Evolutionary conservation across 139 green algal genomes (phyloP).

Genomic region (Volvox africanus): DNA sequence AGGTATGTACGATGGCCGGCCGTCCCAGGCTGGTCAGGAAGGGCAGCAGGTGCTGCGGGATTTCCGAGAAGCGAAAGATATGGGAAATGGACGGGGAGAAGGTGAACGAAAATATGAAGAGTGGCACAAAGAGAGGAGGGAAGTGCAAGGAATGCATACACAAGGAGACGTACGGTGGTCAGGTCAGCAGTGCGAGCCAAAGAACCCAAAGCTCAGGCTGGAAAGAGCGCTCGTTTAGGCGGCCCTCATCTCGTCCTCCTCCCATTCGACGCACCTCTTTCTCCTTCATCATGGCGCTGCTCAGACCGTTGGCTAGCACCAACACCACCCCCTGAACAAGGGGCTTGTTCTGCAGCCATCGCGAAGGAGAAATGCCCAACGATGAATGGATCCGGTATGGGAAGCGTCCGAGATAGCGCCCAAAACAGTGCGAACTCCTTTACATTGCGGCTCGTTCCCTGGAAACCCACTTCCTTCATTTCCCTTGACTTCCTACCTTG

Average conservation of each 20-base stretch:
- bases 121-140: not conserved
- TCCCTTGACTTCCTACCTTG: slow-evolving; percentile 38
- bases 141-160: not conserved
- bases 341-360: slow-evolving; percentile 70
- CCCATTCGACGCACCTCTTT: slow-evolving; percentile 49
- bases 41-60: slow-evolving; percentile 58
- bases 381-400: no score
- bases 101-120: no score
- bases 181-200: no score
- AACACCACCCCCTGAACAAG: slow-evolving; percentile 74
- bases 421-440: no score
- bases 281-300: slow-evolving; percentile 48
- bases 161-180: no score
- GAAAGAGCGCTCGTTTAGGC: no score
- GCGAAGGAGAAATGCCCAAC: no score
- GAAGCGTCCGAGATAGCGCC: no score
- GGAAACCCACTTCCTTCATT: not conserved
- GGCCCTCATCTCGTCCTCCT: not conserved
- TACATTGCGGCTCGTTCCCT: no score
- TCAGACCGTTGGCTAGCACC: slow-evolving; percentile 72
- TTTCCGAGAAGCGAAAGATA: not conserved
- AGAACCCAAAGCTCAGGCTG: no score
- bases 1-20: slow-evolving; percentile 34
- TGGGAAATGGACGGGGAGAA: no score
- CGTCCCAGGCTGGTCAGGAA: slow-evolving; percentile 29